A percentile compares a stretch with the other conserved stretches of the same genome.
Evolutionary conservation across 768 basidiomycete species (phyloP).

Genomic region (Dendrothele bispora): DNA sequence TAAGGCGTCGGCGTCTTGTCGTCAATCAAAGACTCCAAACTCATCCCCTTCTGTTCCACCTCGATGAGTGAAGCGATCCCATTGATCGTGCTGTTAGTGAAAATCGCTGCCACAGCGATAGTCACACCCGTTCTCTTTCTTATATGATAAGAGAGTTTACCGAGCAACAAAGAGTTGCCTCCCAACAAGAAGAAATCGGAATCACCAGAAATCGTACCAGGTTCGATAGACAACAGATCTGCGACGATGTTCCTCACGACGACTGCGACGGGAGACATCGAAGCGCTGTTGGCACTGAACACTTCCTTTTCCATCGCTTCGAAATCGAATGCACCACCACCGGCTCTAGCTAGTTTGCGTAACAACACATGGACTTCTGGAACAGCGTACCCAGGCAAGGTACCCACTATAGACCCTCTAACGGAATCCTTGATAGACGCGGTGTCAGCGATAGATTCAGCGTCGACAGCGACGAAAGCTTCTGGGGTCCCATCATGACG

Average conservation of each 20-base stretch:
- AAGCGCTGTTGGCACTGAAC: constrained; percentile 16
- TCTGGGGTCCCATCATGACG: constrained; percentile 32
- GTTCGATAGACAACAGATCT: constrained; percentile 29
- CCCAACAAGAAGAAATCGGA: constrained; percentile 46
- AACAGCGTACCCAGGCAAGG: constrained; percentile 39
- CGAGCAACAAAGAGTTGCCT: constrained; percentile 45
- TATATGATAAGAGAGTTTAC: constrained; percentile 42
- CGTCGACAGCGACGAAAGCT: constrained; percentile 34
- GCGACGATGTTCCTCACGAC: constrained; percentile 38
- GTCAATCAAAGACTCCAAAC: constrained; percentile 9
- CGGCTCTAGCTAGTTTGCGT: constrained; percentile 18
- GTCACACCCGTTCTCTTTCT: constrained; percentile 37
- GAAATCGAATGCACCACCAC: constrained; percentile 30
- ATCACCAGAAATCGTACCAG: constrained; percentile 25
- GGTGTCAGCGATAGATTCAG: constrained; percentile 15
- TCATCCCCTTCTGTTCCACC: constrained; percentile 19
- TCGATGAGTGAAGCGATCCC: constrained; percentile 41
- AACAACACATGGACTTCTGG: constrained; percentile 36
- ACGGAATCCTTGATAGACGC: constrained; percentile 21
- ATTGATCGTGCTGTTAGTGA: constrained; percentile 39
- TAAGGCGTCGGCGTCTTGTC: neutral
- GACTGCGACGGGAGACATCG: constrained; percentile 30
- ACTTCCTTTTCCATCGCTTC: constrained; percentile 27
- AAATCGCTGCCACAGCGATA: constrained; percentile 37
- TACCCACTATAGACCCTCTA: no score